Evolutionary conservation across 306 rosid species (phyloP).

Genomic region (Sophora flavescens): DNA sequence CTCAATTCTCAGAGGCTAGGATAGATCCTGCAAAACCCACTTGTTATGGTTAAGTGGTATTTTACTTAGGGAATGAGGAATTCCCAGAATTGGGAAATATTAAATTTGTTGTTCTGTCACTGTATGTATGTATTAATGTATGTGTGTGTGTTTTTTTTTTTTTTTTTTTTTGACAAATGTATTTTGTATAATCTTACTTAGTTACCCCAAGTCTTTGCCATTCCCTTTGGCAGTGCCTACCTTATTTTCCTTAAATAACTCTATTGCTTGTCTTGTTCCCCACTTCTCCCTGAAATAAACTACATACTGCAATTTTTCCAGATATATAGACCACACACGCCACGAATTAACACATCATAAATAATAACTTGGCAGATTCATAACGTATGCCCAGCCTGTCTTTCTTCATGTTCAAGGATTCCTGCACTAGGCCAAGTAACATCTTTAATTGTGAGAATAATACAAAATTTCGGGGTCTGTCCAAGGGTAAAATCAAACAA

Average conservation of each 20-base stretch:
- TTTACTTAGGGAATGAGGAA: constrained; percentile 63
- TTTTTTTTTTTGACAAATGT: no score
- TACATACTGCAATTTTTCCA: constrained; percentile 21
- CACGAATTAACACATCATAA: constrained; percentile 10
- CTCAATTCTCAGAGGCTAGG: constrained; percentile 37
- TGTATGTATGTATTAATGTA: constrained; percentile 14
- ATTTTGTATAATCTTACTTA: background rate
- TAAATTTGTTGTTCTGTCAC: constrained; percentile 45
- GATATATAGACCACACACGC: constrained; percentile 30
- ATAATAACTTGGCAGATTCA: constrained; percentile 55
- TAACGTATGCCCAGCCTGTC: constrained; percentile 33
- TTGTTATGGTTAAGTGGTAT: constrained; percentile 29
- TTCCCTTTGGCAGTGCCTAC: constrained; percentile 28
- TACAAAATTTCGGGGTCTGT: constrained; percentile 39
- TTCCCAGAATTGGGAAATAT: constrained; percentile 50
- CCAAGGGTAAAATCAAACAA: no score
- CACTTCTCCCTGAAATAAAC: constrained; percentile 40
- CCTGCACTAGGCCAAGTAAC: constrained; percentile 62
- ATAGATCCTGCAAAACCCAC: constrained; percentile 52
- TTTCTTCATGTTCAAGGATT: constrained; percentile 68
- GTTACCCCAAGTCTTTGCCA: background rate
- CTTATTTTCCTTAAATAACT: constrained; percentile 55
- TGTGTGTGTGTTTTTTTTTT: no score
- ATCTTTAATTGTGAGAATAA: constrained; percentile 42
- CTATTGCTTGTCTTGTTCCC: constrained; percentile 49